phyloP scores from a whole-genome alignment of 2,329 filamentous ascomycete species.

The Apiospora saccharicola region DNA sequence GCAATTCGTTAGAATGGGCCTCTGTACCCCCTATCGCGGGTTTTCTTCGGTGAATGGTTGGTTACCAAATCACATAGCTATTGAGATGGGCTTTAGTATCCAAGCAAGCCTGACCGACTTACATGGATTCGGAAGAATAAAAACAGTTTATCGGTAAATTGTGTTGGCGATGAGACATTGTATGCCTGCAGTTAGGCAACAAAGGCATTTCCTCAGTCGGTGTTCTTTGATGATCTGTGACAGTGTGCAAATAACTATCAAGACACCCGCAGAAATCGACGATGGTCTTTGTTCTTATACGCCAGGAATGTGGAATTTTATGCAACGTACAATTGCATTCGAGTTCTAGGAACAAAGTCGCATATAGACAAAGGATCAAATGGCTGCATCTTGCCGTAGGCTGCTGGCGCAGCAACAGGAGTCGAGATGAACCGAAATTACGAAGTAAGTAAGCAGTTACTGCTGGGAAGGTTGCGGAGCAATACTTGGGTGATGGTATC shows the following conservation, averaged over 20 bases:
- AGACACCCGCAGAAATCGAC: background rate
- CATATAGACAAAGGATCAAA: background rate
- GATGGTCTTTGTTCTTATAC: background rate
- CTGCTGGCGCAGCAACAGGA: background rate
- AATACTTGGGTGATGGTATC: background rate
- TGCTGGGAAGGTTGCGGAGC: background rate
- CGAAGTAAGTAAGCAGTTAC: background rate
- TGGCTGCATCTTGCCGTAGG: background rate
- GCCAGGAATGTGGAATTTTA: background rate
- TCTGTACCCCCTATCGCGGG: background rate
- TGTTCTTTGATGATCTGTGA: background rate
- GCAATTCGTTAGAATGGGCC: constrained; percentile 35
- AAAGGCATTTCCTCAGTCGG: background rate
- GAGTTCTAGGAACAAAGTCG: background rate
- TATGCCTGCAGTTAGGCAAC: background rate
- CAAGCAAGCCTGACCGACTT: background rate
- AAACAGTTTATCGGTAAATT: background rate
- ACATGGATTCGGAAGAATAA: background rate
- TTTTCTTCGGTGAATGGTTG: background rate
- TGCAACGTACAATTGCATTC: background rate
- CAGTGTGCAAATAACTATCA: background rate
- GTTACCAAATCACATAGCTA: background rate
- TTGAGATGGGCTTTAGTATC: background rate
- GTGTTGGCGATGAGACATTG: background rate
- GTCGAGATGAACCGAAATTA: background rate